Conservation (phyloP, 495 filamentous ascomycete species). For the Sordaria brevicollis region DNA sequence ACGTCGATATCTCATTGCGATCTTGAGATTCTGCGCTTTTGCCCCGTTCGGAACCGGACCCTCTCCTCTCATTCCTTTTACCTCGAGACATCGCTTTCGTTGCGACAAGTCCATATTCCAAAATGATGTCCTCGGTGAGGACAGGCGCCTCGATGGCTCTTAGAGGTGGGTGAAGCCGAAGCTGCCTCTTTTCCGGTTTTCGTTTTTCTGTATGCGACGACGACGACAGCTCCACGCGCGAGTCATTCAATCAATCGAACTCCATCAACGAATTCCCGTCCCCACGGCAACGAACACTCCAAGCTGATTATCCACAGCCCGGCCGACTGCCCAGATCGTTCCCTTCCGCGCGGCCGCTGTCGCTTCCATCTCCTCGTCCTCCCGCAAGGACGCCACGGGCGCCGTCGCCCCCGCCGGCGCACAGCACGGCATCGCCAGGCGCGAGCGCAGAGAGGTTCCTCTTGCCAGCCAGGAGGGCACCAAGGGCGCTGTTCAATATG, state of each 20-base stretch:
- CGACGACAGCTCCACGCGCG: neutral
- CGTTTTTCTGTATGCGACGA: neutral
- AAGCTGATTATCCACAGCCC: constrained; percentile 35
- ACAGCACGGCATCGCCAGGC: constrained; percentile 26
- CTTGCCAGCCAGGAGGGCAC: constrained; percentile 85
- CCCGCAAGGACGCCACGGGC: constrained; percentile 45
- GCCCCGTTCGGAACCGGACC: neutral
- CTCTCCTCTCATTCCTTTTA: neutral
- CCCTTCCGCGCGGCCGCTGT: constrained; percentile 49
- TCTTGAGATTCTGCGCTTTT: neutral
- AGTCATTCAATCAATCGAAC: neutral
- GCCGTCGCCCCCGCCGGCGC: constrained; percentile 28
- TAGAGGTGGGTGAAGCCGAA: constrained; percentile 49
- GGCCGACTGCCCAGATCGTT: constrained; percentile 47
- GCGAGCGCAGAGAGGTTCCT: constrained; percentile 59
- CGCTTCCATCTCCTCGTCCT: constrained; percentile 52
- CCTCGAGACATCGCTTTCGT: neutral
- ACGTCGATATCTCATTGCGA: neutral
- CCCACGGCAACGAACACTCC: neutral
- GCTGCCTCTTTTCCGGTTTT: neutral
- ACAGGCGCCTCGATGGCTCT: constrained; percentile 57
- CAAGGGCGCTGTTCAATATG: constrained; percentile 95
- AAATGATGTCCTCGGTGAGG: constrained; percentile 56
- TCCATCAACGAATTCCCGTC: neutral
- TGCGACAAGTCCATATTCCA: constrained; percentile 5